phyloP scores from a whole-genome alignment of 1,284 basidiomycete genomes.

The Fomitopsis pinicola region DNA sequence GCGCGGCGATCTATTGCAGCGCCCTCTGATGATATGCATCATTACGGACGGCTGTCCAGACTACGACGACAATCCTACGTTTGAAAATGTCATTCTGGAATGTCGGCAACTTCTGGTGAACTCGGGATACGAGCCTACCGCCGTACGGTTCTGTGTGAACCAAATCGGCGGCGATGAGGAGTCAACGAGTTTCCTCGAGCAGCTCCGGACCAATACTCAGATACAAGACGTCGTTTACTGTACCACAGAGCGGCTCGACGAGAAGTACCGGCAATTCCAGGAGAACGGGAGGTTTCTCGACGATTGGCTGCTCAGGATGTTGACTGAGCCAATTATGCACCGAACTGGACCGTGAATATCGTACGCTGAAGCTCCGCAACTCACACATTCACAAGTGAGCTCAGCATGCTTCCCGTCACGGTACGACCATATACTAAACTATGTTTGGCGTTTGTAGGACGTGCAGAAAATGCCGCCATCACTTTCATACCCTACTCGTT shows the following conservation, averaged over 20 bases:
- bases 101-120: neutral
- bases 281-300: neutral
- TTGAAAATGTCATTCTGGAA: neutral
- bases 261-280: neutral
- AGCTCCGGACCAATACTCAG: neutral
- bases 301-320: neutral
- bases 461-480: no score
- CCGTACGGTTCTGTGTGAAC: neutral
- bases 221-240: neutral
- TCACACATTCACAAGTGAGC: neutral
- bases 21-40: no score
- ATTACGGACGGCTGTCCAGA: no score
- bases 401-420: neutral
- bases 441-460: no score
- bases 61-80: no score
- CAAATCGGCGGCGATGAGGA: neutral
- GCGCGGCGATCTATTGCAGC: no score
- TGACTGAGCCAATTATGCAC: no score
- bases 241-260: neutral
- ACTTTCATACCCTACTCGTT: no score
- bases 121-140: neutral
- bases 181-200: neutral
- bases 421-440: neutral
- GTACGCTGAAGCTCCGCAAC: neutral
- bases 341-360: neutral